Evolutionary conservation across 2,329 filamentous ascomycete species (phyloP).

Genomic region (Cercospora sojina): DNA sequence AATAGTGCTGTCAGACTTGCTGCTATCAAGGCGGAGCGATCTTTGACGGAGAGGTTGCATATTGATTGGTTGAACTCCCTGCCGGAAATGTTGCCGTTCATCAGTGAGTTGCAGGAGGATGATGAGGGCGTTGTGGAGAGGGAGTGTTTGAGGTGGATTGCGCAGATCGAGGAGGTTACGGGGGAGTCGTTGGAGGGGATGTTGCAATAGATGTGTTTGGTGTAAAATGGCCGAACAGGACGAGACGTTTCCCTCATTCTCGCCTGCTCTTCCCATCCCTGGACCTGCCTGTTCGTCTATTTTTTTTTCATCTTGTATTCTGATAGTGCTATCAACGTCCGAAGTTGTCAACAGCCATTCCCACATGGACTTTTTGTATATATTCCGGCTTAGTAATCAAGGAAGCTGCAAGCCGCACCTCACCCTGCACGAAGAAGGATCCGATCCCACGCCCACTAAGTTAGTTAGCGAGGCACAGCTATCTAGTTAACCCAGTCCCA

Average conservation of each 20-base stretch:
- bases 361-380: too few species aligned
- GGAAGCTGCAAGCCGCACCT: background rate
- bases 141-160: conserved; percentile 87
- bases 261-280: too few species aligned
- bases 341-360: too few species aligned
- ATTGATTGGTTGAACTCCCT: conserved; percentile 91
- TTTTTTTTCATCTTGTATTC: too few species aligned
- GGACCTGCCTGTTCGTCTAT: too few species aligned
- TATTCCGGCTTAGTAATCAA: background rate
- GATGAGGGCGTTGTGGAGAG: conserved; percentile 91
- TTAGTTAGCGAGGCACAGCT: background rate
- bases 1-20: conserved; percentile 71
- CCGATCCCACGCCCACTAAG: background rate
- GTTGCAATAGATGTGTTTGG: conserved; percentile 52
- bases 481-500: background rate
- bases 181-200: conserved; percentile 90
- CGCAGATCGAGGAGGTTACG: conserved; percentile 81
- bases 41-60: conserved; percentile 68
- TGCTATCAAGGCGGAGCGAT: conserved; percentile 76
- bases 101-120: conserved; percentile 93
- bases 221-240: background rate
- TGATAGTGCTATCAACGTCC: too few species aligned
- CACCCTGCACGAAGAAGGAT: background rate
- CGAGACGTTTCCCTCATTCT: too few species aligned
- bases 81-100: conserved; percentile 94